Evolutionary conservation across 331 rosid species (phyloP), one percentile per base, ranked within the genome.

Genomic region (Malus hybrid): DNA sequence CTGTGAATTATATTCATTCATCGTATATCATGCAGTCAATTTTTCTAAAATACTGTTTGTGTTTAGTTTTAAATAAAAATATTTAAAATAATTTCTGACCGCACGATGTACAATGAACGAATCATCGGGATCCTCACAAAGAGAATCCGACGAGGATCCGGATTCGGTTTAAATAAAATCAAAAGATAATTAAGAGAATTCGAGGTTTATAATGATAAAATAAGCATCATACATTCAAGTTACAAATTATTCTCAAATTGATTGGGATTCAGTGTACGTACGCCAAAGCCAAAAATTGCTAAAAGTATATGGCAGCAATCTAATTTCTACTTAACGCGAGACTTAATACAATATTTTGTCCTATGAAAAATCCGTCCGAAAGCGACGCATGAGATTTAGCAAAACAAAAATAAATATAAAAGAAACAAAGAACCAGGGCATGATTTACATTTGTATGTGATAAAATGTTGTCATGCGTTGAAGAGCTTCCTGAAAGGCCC

Each of bases 401-500:
- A 28, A 60, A 42, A 16, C 1, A 36, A 32, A 74, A 63, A 42
- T 18, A 4, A 32, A 15, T 58, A 15, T 1, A 2, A 39, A 39
- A 39, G 2, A 36, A 28, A 42, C 1, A 50, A 61, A 13, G 20
- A 33, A 24, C 32, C 32, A 34, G 33, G 24, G 42, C 50, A 46
- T 33, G 71, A 62, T 39, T 33, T 52, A 74, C 78, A 48, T 9
- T 62, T 33, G 34, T 13, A 36, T 1, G 12, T 7, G 22, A 6
- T 29, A 62, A 19, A 7, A 55, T 20, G 57, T 29, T 39, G 56
- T 88, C 80, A 94, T 20, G 97, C 84, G 79, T 90, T 94, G 78
- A 94, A 92, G 81, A 92, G 93, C 86, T 92, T 94, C 82, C 97
- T 81, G 84, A 94, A 92, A 82, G 99, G 99, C 62, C 99, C 97